These are phyloP conservation scores for Catharanthus roseus DNA, from an alignment of 257 asterid genomes.

Conservation along the genomic window DNA sequence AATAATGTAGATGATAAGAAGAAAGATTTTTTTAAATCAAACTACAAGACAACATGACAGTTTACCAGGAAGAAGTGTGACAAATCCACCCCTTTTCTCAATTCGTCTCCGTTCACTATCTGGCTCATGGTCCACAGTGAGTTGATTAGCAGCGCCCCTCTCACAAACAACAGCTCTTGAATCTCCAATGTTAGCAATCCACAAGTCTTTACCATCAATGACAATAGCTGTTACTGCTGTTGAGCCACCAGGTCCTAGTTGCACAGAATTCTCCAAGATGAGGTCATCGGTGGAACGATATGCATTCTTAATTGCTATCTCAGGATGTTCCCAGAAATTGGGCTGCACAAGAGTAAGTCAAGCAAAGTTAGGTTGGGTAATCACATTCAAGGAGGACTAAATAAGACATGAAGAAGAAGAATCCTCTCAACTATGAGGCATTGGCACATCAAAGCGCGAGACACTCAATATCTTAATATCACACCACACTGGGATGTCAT, in stretches of 20 bases:
- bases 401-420: neutral
- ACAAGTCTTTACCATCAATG: slow-evolving; percentile 64
- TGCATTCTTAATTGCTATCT: slow-evolving; percentile 54
- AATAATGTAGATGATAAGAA: neutral
- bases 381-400: neutral
- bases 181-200: slow-evolving; percentile 81
- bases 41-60: neutral
- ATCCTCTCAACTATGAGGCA: neutral
- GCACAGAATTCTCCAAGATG: slow-evolving; percentile 58
- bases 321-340: slow-evolving; percentile 65
- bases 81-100: slow-evolving; percentile 73
- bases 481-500: neutral
- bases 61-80: slow-evolving; percentile 66
- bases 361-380: neutral
- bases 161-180: slow-evolving; percentile 73
- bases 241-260: slow-evolving; percentile 83
- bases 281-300: slow-evolving; percentile 48
- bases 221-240: slow-evolving; percentile 83
- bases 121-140: slow-evolving; percentile 80
- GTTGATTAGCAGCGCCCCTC: slow-evolving; percentile 51
- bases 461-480: neutral
- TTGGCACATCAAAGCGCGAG: neutral
- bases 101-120: slow-evolving; percentile 55
- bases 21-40: neutral
- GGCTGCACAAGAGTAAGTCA: slow-evolving; percentile 35